Evolutionary conservation across 495 filamentous ascomycete genomes (phyloP).

Genomic region (Aspergillus nidulans): DNA sequence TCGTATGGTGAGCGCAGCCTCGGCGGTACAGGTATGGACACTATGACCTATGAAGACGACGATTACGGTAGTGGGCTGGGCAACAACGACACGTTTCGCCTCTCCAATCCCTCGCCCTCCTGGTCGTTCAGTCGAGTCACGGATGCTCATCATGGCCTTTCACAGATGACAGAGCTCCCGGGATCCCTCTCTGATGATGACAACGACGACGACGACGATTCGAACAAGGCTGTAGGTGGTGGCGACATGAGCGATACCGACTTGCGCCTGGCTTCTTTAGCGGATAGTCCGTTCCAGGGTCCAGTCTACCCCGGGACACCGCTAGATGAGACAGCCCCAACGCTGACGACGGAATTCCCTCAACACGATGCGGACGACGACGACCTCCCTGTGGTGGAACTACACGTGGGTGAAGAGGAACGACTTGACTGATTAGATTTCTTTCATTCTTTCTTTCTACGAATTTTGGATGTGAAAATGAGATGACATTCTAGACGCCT

Average conservation of each 20-base stretch:
- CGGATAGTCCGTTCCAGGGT: constrained; percentile 27
- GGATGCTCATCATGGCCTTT: constrained; percentile 32
- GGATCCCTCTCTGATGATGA: constrained; percentile 31
- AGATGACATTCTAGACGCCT: constrained; percentile 9
- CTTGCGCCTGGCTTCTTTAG: constrained; percentile 29
- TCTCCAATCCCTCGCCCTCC: constrained; percentile 22
- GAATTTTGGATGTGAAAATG: constrained; percentile 21
- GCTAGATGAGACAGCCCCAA: constrained; percentile 20
- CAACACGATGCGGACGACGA: constrained; percentile 32
- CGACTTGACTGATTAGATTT: constrained; percentile 24
- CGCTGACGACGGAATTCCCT: constrained; percentile 36
- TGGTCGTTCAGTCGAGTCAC: constrained; percentile 34
- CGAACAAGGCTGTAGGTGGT: constrained; percentile 43
- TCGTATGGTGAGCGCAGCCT: constrained; percentile 21
- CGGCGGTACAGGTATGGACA: constrained; percentile 25
- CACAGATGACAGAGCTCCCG: constrained; percentile 30
- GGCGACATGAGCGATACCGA: constrained; percentile 36
- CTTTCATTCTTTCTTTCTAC: background rate
- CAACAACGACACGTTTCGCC: constrained; percentile 19
- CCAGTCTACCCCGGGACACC: constrained; percentile 26
- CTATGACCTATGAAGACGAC: constrained; percentile 28
- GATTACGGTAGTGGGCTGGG: constrained; percentile 20
- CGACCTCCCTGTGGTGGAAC: constrained; percentile 43
- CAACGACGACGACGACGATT: constrained; percentile 35
- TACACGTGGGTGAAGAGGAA: constrained; percentile 38